Evolutionary conservation across 164 flowering plant genomes (phyloP).

Genomic region (Kingdonia uniflora): DNA sequence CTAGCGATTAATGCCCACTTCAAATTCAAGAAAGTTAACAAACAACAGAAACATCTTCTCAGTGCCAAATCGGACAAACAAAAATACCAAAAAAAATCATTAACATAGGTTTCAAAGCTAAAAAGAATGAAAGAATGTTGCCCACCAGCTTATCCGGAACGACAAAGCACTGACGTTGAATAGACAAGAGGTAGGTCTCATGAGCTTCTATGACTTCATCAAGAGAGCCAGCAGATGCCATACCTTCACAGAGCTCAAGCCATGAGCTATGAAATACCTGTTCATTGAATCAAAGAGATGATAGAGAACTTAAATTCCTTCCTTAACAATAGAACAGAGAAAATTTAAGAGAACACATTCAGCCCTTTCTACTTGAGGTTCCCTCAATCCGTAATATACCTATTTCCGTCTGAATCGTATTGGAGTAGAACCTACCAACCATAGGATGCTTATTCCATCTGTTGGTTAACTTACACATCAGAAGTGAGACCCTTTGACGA

Average conservation of each 20-base stretch:
- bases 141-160: conserved; percentile 92
- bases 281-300: conserved; percentile 15
- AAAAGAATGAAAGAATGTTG: neutral
- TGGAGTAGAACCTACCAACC: no score
- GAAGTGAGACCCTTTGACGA: no score
- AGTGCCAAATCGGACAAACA: conserved; percentile 1
- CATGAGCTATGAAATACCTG: conserved; percentile 99
- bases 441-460: no score
- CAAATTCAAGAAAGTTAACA: conserved; percentile 6
- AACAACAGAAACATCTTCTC: conserved; percentile 1
- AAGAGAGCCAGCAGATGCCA: conserved; percentile 78
- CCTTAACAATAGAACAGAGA: neutral
- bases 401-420: no score
- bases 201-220: conserved; percentile 98
- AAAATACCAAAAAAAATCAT: conserved; percentile 1
- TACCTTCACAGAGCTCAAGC: conserved; percentile 89
- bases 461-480: no score
- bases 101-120: neutral
- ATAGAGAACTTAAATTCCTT: neutral
- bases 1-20: conserved; percentile 94
- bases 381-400: no score
- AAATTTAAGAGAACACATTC: no score
- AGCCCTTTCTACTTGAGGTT: no score
- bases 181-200: conserved; percentile 80
- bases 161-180: conserved; percentile 92